These are phyloP conservation scores for Penicillium sp. DNA, from an alignment of 2,329 filamentous ascomycete species.

Conservation along the genomic window DNA sequence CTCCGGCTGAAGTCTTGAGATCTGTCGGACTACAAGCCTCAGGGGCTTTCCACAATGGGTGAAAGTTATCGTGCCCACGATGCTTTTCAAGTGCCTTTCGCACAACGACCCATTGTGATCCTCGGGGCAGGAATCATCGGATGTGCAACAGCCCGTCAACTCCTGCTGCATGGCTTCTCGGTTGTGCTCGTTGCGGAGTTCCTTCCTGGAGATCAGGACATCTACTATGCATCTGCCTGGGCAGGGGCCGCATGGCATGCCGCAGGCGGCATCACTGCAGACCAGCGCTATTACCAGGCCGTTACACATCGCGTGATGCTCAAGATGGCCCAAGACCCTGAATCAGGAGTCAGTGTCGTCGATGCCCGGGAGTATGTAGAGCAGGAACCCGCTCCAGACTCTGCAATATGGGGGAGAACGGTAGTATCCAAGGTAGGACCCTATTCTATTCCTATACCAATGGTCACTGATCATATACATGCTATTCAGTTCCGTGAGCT, in stretches of 20 bases:
- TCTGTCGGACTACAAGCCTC: not conserved
- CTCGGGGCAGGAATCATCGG: slow-evolving; percentile 42
- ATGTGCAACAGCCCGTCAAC: slow-evolving; percentile 37
- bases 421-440: slow-evolving; percentile 33
- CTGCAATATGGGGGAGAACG: slow-evolving; percentile 36
- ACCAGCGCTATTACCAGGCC: slow-evolving; percentile 37
- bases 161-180: slow-evolving; percentile 35
- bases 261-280: slow-evolving; percentile 34
- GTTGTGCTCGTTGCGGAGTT: slow-evolving; percentile 38
- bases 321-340: slow-evolving; percentile 35
- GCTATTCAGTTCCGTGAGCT: slow-evolving; percentile 34
- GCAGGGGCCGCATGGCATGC: slow-evolving; percentile 42
- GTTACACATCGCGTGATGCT: slow-evolving; percentile 35
- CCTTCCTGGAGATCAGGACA: slow-evolving; percentile 37
- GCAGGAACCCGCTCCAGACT: slow-evolving; percentile 30
- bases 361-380: slow-evolving; percentile 37
- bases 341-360: slow-evolving; percentile 36
- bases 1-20: not conserved
- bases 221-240: slow-evolving; percentile 41
- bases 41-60: slow-evolving; percentile 15
- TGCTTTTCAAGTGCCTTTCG: slow-evolving; percentile 31
- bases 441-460: not conserved
- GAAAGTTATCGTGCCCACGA: slow-evolving; percentile 9
- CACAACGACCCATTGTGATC: slow-evolving; percentile 37
- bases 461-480: not conserved